These are phyloP conservation scores for Rhodotorula sphaerocarpa DNA, from an alignment of 768 basidiomycete species.

Conservation along the genomic window DNA sequence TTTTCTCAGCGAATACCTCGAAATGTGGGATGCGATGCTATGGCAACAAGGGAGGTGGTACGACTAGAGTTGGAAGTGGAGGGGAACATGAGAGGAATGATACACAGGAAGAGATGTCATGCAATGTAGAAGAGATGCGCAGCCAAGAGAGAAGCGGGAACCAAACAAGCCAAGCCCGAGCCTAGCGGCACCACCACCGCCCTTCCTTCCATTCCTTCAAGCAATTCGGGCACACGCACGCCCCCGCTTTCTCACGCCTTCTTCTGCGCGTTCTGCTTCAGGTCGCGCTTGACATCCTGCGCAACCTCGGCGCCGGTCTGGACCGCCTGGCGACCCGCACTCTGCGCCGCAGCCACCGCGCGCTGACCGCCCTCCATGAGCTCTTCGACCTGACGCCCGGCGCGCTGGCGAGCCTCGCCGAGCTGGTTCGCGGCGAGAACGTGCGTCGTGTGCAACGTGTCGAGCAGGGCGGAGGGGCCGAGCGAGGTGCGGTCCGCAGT, in stretches of 20 bases:
- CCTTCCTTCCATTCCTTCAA: neutral
- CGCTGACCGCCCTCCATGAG: neutral
- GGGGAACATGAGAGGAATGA: too few relatives aligned
- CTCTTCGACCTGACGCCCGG: neutral
- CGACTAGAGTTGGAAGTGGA: too few relatives aligned
- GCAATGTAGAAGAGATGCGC: neutral
- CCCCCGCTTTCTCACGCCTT: neutral
- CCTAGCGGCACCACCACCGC: neutral
- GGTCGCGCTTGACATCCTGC: neutral
- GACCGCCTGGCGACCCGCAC: too few relatives aligned
- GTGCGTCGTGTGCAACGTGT: conserved; percentile 33
- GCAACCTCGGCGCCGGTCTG: too few relatives aligned
- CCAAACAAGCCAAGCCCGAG: neutral
- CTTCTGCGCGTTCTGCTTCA: neutral
- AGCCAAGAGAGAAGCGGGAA: neutral
- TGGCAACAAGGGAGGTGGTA: too few relatives aligned
- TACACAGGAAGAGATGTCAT: too few relatives aligned
- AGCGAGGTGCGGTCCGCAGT: conserved; percentile 58
- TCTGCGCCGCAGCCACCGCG: too few relatives aligned
- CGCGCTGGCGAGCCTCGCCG: too few relatives aligned
- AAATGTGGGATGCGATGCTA: too few relatives aligned
- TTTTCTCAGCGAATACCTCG: too few relatives aligned
- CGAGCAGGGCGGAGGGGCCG: conserved; percentile 41
- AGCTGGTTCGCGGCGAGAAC: neutral
- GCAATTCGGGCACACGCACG: neutral